Evolutionary conservation across 2,329 filamentous ascomycete species (phyloP).

Genomic region (Bipolaris bicolor): DNA sequence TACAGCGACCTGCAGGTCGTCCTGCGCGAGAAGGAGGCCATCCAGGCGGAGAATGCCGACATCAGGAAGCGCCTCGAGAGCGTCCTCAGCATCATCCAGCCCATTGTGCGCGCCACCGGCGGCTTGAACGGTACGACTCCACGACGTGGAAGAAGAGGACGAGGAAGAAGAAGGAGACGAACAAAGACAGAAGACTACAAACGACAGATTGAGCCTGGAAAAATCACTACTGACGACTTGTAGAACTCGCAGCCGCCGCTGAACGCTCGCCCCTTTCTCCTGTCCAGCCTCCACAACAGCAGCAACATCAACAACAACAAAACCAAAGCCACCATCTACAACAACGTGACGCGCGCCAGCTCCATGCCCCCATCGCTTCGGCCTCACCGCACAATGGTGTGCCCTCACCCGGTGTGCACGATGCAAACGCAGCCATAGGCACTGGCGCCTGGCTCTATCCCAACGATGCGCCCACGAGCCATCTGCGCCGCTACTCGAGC

Average conservation of each 20-base stretch:
- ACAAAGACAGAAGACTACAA: too few relatives aligned
- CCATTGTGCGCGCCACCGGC: slow-evolving; percentile 56
- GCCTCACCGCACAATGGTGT: slow-evolving; percentile 32
- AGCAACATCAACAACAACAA: slow-evolving; percentile 13
- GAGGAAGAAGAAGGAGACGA: too few relatives aligned
- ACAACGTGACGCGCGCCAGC: slow-evolving; percentile 26
- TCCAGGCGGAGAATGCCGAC: slow-evolving; percentile 80
- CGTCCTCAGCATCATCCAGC: slow-evolving; percentile 69
- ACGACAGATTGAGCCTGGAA: neutral
- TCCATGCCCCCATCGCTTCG: slow-evolving; percentile 24
- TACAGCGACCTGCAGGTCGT: slow-evolving; percentile 82
- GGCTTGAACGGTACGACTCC: slow-evolving; percentile 52
- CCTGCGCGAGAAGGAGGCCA: slow-evolving; percentile 74
- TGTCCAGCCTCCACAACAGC: slow-evolving; percentile 20
- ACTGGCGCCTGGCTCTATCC: slow-evolving; percentile 41
- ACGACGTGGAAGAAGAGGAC: too few relatives aligned
- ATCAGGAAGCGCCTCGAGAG: slow-evolving; percentile 72
- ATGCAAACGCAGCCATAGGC: slow-evolving; percentile 14
- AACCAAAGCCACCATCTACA: neutral
- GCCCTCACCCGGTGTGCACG: slow-evolving; percentile 35
- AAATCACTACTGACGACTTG: slow-evolving; percentile 13
- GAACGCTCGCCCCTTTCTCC: slow-evolving; percentile 55
- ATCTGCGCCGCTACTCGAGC: slow-evolving; percentile 44
- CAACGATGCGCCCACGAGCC: slow-evolving; percentile 40
- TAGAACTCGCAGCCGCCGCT: slow-evolving; percentile 57